A percentile compares a stretch with the other conserved stretches of the same genome.
Conservation (phyloP, 345 rosid species). For the Nephelium lappaceum region DNA sequence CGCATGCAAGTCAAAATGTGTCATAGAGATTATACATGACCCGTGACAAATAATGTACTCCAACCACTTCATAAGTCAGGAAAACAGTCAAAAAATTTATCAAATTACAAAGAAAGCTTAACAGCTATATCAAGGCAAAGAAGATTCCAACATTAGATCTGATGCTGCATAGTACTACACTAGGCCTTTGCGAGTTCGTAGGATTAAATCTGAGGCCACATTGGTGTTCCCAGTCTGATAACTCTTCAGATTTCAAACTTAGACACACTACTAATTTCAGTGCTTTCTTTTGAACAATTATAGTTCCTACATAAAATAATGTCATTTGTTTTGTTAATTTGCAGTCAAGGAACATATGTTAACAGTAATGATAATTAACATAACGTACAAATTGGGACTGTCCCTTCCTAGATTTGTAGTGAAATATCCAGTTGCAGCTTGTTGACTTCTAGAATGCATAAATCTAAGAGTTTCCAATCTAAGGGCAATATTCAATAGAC, state of each 20-base stretch:
- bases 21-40: background rate
- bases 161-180: slow-evolving; percentile 6
- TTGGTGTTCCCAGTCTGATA: background rate
- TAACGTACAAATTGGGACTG: background rate
- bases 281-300: background rate
- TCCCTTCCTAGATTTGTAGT: background rate
- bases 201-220: background rate
- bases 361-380: background rate
- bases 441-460: background rate
- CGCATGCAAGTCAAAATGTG: background rate
- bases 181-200: background rate
- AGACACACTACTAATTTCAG: background rate
- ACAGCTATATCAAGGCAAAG: slow-evolving; percentile 8
- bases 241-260: background rate
- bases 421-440: background rate
- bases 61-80: slow-evolving; percentile 5
- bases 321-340: background rate
- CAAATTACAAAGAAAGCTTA: slow-evolving; percentile 3
- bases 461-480: background rate
- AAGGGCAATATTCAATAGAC: background rate
- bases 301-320: background rate
- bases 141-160: background rate
- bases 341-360: background rate
- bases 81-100: background rate
- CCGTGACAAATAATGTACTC: background rate